phyloP scores from a whole-genome alignment of 257 asterid genomes.

The Misopates orontium region DNA sequence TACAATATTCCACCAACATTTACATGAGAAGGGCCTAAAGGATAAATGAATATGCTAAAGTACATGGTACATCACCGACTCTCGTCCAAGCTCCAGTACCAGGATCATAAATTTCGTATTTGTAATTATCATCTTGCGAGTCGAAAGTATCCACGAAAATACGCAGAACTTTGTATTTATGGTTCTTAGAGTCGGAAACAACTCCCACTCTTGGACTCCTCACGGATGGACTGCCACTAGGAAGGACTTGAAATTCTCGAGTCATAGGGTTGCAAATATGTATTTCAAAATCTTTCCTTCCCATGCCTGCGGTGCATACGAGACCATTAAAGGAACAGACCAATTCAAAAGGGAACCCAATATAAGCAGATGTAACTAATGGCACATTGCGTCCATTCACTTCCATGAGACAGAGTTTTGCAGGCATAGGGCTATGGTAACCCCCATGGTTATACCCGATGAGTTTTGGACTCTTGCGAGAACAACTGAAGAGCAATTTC shows the following conservation, averaged over 20 bases:
- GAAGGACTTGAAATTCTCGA: constrained; percentile 18
- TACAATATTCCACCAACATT: constrained; percentile 30
- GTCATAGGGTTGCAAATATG: constrained; percentile 29
- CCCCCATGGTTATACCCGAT: constrained; percentile 28
- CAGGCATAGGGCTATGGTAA: neutral
- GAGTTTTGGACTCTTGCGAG: constrained; percentile 22
- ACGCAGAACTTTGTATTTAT: constrained; percentile 24
- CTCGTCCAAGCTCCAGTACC: neutral
- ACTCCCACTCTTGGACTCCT: constrained; percentile 24
- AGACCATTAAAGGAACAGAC: constrained; percentile 35
- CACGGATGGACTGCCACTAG: constrained; percentile 26
- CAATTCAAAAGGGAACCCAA: constrained; percentile 2
- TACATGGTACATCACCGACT: constrained; percentile 3
- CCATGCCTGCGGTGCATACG: constrained; percentile 23
- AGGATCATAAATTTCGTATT: constrained; percentile 32
- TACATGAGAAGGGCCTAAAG: constrained; percentile 25
- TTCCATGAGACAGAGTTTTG: constrained; percentile 28
- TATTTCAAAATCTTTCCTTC: constrained; percentile 21
- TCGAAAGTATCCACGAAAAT: constrained; percentile 20
- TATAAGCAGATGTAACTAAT: constrained; percentile 10
- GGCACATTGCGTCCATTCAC: constrained; percentile 20
- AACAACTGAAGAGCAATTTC: constrained; percentile 23
- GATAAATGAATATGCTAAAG: constrained; percentile 18
- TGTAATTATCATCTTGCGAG: neutral
- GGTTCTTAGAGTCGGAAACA: constrained; percentile 25